Percentiles rank a stretch among this genome's conserved stretches.
Conservation (phyloP, 1,139 yeast genomes). For the Geotrichum citri-aurantii region DNA sequence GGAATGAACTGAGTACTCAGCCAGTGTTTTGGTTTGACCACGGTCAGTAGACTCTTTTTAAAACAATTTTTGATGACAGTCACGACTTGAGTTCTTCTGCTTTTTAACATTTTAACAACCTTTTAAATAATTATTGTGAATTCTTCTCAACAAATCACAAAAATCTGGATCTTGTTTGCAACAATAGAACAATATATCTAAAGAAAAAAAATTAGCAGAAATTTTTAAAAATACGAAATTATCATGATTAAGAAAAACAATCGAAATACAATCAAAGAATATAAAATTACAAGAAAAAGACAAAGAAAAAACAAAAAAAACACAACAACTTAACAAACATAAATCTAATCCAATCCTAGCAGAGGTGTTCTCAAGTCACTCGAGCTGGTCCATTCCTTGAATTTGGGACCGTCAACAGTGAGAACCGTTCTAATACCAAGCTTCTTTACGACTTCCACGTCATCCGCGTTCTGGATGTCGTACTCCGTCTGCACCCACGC, state of each 20-base stretch:
- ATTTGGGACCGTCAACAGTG: conserved; percentile 34
- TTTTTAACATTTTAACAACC: not conserved
- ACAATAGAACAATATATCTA: too few species aligned
- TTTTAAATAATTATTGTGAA: too few species aligned
- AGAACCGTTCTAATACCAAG: conserved; percentile 64
- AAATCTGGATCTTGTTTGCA: too few species aligned
- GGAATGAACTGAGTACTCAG: not conserved
- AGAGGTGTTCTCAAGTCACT: conserved; percentile 10
- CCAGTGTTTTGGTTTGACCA: not conserved
- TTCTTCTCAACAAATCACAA: too few species aligned
- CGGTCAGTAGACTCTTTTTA: not conserved
- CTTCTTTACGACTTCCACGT: conserved; percentile 6
- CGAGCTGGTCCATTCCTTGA: conserved; percentile 24
- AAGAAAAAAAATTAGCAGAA: too few species aligned
- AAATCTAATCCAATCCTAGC: not conserved
- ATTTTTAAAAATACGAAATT: too few species aligned
- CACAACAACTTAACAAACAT: not conserved
- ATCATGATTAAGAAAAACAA: too few species aligned
- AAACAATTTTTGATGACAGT: too few species aligned
- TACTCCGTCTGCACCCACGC: conserved; percentile 31
- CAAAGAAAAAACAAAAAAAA: not conserved
- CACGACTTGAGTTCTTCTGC: too few species aligned
- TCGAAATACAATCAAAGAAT: too few species aligned
- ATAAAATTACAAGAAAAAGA: not conserved
- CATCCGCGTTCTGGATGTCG: not conserved